Percentiles rank a stretch among this genome's conserved stretches.
These are phyloP conservation scores for Leccinum huronense DNA, from an alignment of 1,284 basidiomycete species.

Conservation along the genomic window DNA sequence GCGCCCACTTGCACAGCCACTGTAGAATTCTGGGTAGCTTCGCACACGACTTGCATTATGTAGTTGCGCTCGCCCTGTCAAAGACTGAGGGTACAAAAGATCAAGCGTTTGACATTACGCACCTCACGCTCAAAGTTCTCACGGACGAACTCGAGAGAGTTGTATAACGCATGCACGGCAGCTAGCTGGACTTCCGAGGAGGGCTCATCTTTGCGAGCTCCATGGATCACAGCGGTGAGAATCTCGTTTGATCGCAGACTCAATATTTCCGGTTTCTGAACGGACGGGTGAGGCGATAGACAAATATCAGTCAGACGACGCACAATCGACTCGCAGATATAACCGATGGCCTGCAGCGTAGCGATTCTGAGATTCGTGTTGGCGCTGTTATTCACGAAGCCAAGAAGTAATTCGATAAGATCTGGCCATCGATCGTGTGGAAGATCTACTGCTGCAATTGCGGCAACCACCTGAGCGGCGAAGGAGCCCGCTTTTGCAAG, in stretches of 20 bases:
- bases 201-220: constrained; percentile 94
- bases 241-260: constrained; percentile 94
- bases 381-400: constrained; percentile 78
- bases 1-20: constrained; percentile 87
- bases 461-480: constrained; percentile 91
- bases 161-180: constrained; percentile 90
- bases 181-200: constrained; percentile 94
- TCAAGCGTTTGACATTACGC: constrained; percentile 22
- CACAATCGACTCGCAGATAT: constrained; percentile 95
- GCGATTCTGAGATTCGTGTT: constrained; percentile 84
- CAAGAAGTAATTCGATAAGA: constrained; percentile 84
- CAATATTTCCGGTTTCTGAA: constrained; percentile 87
- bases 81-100: constrained; percentile 12
- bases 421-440: constrained; percentile 88
- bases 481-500: constrained; percentile 78
- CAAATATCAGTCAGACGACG: constrained; percentile 38
- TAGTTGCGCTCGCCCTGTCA: constrained; percentile 94
- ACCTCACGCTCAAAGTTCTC: constrained; percentile 99
- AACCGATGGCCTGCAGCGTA: constrained; percentile 94
- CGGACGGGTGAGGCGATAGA: constrained; percentile 17
- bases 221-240: constrained; percentile 97
- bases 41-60: constrained; percentile 99
- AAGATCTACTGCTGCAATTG: constrained; percentile 92
- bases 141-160: constrained; percentile 96
- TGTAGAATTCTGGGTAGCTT: constrained; percentile 87